A percentile compares a stretch with the other conserved stretches of the same genome.
Conservation (phyloP, 352 stramenopile genomes). For the Hyaloperonospora arabidopsidis region DNA sequence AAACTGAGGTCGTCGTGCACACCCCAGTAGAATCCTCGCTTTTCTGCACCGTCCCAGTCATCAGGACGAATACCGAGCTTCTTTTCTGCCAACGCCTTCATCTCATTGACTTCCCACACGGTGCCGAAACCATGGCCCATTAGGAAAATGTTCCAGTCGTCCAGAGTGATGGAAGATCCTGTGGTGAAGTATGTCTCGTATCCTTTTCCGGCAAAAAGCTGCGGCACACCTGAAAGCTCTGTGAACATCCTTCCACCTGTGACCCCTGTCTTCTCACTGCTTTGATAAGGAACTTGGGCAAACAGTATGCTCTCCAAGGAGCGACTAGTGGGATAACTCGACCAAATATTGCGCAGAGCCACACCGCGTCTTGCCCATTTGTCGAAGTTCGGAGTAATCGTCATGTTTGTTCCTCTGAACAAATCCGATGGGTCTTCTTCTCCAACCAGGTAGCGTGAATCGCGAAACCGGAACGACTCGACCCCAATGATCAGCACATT, state of each 20-base stretch:
- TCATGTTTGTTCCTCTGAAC: conserved; percentile 19
- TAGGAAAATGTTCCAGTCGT: conserved; percentile 46
- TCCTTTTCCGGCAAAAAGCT: conserved; percentile 47
- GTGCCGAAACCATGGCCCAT: conserved; percentile 42
- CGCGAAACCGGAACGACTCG: conserved; percentile 49
- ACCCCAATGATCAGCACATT: conserved; percentile 47
- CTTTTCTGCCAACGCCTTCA: conserved; percentile 25
- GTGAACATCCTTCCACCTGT: conserved; percentile 22
- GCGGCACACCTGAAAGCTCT: conserved; percentile 40
- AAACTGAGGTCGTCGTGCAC: conserved; percentile 43
- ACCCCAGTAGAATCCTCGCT: conserved; percentile 21
- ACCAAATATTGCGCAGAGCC: conserved; percentile 55
- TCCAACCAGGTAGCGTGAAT: conserved; percentile 44
- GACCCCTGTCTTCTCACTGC: too few relatives aligned
- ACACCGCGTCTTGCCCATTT: conserved; percentile 42
- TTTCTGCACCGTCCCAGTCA: conserved; percentile 18
- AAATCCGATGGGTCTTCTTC: conserved; percentile 32
- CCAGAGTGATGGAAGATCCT: conserved; percentile 31
- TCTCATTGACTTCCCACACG: conserved; percentile 30
- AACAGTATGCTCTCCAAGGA: conserved; percentile 50
- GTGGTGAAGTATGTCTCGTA: conserved; percentile 47
- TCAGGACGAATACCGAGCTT: conserved; percentile 19
- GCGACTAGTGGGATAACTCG: conserved; percentile 45
- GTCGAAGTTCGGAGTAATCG: conserved; percentile 49
- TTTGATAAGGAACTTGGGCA: conserved; percentile 26